A percentile compares a stretch with the other conserved stretches of the same genome.
Evolutionary conservation across 2,329 filamentous ascomycete species (phyloP).

Genomic region (Epichloe brachyelytri): DNA sequence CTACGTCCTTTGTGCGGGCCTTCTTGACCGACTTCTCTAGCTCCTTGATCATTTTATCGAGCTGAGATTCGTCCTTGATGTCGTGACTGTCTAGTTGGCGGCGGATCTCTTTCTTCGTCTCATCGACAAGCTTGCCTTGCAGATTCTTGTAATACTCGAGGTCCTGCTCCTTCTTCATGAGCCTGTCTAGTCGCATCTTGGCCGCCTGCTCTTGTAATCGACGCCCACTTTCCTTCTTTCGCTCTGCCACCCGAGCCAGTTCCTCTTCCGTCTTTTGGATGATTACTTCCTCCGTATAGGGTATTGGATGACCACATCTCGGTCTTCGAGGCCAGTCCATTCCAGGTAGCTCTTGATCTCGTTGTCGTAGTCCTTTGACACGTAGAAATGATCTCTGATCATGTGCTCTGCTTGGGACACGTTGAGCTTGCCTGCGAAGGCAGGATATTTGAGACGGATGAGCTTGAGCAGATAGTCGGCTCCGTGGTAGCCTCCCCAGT

Average conservation of each 20-base stretch:
- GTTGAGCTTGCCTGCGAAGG: constrained; percentile 76
- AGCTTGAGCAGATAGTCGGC: constrained; percentile 88
- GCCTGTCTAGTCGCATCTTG: constrained; percentile 90
- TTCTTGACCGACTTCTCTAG: constrained; percentile 83
- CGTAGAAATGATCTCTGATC: constrained; percentile 77
- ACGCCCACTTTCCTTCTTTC: constrained; percentile 86
- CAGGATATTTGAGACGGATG: constrained; percentile 80
- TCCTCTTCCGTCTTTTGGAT: constrained; percentile 92
- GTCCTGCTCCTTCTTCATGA: constrained; percentile 92
- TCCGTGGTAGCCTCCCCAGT: constrained; percentile 87
- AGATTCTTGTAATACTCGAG: constrained; percentile 86
- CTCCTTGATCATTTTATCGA: constrained; percentile 77
- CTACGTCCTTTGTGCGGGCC: constrained; percentile 85
- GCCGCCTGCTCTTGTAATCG: constrained; percentile 90
- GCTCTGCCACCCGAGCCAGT: constrained; percentile 76
- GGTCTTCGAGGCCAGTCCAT: constrained; percentile 82
- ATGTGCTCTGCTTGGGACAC: constrained; percentile 78
- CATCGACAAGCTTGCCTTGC: constrained; percentile 55
- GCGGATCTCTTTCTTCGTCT: constrained; percentile 84
- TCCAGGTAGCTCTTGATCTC: constrained; percentile 71
- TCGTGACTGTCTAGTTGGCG: constrained; percentile 81
- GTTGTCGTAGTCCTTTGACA: constrained; percentile 69
- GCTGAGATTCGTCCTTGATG: constrained; percentile 75
- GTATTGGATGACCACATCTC: constrained; percentile 81
- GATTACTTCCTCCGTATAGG: constrained; percentile 81